A percentile compares a stretch with the other conserved stretches of the same genome.
Evolutionary conservation across 805 yeast species (phyloP).

Genomic region (Saccharomycopsis fodiens): DNA sequence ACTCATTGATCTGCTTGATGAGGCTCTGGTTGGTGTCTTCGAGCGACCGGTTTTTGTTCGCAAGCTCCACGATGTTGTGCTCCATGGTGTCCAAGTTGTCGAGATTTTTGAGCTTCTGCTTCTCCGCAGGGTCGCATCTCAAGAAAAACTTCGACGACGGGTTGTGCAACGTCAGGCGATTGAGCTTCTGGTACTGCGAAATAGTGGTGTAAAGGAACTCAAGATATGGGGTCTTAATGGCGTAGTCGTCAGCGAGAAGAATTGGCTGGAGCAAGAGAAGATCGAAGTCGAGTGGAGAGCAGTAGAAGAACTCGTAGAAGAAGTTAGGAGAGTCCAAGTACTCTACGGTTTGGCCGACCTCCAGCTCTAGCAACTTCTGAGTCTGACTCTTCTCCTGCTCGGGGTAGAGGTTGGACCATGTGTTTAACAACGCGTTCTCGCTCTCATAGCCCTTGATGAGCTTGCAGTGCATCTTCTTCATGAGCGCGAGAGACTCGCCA

Average conservation of each 20-base stretch:
- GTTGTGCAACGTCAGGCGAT: slow-evolving; percentile 20
- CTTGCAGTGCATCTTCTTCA: slow-evolving; percentile 71
- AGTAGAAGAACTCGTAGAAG: slow-evolving; percentile 58
- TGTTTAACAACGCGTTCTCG: slow-evolving; percentile 48
- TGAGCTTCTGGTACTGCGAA: slow-evolving; percentile 49
- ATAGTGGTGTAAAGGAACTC: slow-evolving; percentile 78
- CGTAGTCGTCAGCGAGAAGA: slow-evolving; percentile 79
- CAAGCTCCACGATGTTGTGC: slow-evolving; percentile 1
- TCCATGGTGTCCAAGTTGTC: slow-evolving; percentile 2
- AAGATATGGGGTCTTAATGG: slow-evolving; percentile 81
- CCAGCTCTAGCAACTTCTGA: neutral
- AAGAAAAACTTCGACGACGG: slow-evolving; percentile 29
- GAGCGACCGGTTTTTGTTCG: slow-evolving; percentile 16
- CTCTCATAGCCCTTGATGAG: slow-evolving; percentile 63
- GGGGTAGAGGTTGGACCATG: slow-evolving; percentile 44
- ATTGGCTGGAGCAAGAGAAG: slow-evolving; percentile 79
- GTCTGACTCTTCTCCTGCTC: slow-evolving; percentile 1
- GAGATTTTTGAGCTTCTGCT: slow-evolving; percentile 13
- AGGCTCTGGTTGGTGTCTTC: slow-evolving; percentile 17
- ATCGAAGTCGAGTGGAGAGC: slow-evolving; percentile 59
- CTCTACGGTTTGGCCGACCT: slow-evolving; percentile 24
- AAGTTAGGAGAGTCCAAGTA: slow-evolving; percentile 46
- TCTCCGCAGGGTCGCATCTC: slow-evolving; percentile 27
- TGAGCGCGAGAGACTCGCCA: slow-evolving; percentile 63
- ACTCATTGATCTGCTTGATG: slow-evolving; percentile 21